Evolutionary conservation across 2,329 filamentous ascomycete species (phyloP).

Genomic region (Diplodia seriata): DNA sequence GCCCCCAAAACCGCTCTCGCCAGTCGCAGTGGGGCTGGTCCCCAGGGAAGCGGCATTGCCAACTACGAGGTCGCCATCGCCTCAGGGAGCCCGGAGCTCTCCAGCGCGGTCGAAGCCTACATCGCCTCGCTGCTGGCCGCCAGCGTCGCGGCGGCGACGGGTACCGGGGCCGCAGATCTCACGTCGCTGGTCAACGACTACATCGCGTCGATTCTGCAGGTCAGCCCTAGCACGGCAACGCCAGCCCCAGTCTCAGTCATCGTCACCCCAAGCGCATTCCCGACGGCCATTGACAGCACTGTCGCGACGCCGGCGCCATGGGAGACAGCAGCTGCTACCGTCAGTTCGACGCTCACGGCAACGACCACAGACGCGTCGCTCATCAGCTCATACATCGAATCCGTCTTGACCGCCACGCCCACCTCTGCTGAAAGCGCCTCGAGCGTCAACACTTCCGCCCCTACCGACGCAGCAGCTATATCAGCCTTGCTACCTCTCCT

Average conservation of each 20-base stretch:
- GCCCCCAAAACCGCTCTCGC: neutral
- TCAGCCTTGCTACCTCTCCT: constrained; percentile 42
- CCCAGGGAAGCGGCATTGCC: constrained; percentile 20
- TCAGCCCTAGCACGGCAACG: neutral
- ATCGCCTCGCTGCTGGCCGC: constrained; percentile 13
- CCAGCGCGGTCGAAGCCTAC: constrained; percentile 6
- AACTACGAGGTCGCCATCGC: constrained; percentile 3
- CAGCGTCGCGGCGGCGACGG: constrained; percentile 3
- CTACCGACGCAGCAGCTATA: constrained; percentile 39
- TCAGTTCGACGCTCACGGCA: constrained; percentile 20
- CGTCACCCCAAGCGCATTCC: constrained; percentile 9
- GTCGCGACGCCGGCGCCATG: constrained; percentile 1
- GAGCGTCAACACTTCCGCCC: too few species aligned
- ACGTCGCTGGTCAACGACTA: neutral
- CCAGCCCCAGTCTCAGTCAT: neutral
- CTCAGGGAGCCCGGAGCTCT: neutral
- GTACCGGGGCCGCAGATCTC: neutral
- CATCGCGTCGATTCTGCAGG: constrained; percentile 14
- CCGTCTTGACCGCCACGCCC: constrained; percentile 36
- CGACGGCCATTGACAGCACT: constrained; percentile 17
- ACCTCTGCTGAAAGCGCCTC: constrained; percentile 35
- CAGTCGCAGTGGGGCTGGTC: neutral
- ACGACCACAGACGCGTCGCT: constrained; percentile 8
- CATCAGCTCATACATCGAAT: constrained; percentile 19
- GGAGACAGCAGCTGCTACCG: constrained; percentile 9